A percentile compares a stretch with the other conserved stretches of the same genome.
phyloP scores from a whole-genome alignment of 169 alveolate genomes.

The Cystoisospora suis region DNA sequence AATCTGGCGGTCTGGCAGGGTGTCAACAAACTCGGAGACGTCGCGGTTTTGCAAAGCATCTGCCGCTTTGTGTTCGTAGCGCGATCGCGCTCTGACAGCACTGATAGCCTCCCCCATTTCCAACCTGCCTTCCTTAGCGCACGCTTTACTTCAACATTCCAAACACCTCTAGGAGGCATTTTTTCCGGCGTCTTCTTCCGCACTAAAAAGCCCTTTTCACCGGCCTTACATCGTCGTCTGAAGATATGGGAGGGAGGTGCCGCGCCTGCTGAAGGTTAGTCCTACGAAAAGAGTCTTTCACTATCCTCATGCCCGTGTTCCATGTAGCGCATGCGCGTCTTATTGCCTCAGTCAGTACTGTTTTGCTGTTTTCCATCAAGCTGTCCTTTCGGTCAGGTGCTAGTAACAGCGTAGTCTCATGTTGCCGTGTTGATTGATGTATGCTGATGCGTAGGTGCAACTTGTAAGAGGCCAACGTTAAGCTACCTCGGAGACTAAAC shows the following conservation, averaged over 20 bases:
- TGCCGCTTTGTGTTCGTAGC: constrained; percentile 24
- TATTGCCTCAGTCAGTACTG: too few species aligned
- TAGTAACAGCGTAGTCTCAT: too few species aligned
- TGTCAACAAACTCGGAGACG: neutral
- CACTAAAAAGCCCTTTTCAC: neutral
- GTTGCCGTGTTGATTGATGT: too few species aligned
- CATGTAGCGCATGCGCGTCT: too few species aligned
- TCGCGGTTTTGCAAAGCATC: neutral
- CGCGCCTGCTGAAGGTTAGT: neutral
- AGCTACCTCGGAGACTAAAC: too few species aligned
- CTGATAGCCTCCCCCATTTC: too few species aligned
- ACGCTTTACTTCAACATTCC: neutral
- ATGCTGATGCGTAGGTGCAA: too few species aligned
- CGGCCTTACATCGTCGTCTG: neutral
- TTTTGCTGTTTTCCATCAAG: too few species aligned
- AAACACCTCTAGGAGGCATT: neutral
- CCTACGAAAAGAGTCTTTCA: too few species aligned
- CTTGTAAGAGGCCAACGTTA: too few species aligned
- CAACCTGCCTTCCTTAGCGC: neutral
- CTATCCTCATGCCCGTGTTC: too few species aligned
- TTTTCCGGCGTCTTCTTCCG: neutral
- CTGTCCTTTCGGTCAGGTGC: too few species aligned
- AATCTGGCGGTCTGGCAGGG: neutral
- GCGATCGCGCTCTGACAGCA: neutral
- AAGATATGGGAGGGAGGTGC: neutral